Base-by-base conservation (phyloP, 257 asterid genomes). In the Linderniella brevidens region DNA sequence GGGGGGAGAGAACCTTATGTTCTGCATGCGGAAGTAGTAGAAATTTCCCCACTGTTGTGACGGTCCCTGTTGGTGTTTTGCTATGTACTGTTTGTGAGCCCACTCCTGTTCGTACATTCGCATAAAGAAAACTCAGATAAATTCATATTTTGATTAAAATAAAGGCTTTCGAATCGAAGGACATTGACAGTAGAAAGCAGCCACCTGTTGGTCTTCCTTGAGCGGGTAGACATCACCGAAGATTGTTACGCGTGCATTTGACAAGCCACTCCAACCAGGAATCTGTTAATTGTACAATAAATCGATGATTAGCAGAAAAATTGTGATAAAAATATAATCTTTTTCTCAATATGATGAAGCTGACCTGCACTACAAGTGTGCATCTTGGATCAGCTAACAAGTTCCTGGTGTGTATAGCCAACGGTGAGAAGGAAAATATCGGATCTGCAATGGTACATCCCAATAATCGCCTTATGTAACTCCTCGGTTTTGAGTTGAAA, bases 1-100 rank as follows among this genome's bases (percentile, higher is more conserved):
- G n/a, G n/a, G n/a, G n/a, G 6, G 32, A 43, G 35, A 17, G 11
- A 17, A 84, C 94, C 96, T 80, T 67, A 84, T 88, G 71, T 65
- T 80, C 75, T 88, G 94, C 98, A 88, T 88, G 72, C 95, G 79
- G 35, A 74, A 88, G 67, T 88, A 88, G 69, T 68, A 71, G 64
- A 81, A 88, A 68, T 81, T 84, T 49, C 98, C 98, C 98, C 98
- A 88, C 71, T 81, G 95, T 68, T 88, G 96, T 62, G 96, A 80
- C 68, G 98, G 94, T 43, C 90, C 98, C 58, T 88, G 98, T 38
- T 80, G 94, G 77, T 88, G 98, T 63, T 88, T 88, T 55, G 85
- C 82, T 46, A 88, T 72, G 75, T 84, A 81, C 65, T 64, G 92
- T 50, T 80, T 76, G 63, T 84, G 96, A 64, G 95, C 97, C 95